Base-by-base conservation (phyloP, 495 filamentous ascomycete species). In the Lophium mytilinum region DNA sequence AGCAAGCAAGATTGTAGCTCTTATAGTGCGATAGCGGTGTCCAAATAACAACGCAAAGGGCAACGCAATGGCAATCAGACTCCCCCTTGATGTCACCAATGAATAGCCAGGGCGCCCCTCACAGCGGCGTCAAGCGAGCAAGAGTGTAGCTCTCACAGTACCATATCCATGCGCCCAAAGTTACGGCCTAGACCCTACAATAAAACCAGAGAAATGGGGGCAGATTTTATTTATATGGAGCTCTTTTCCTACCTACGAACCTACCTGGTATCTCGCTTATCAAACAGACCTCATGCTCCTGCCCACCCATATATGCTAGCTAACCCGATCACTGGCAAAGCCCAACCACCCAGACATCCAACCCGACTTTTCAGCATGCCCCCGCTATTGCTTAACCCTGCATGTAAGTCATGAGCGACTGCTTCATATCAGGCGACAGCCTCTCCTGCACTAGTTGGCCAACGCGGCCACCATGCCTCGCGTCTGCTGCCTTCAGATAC, bases 401-500 rank as follows among this genome's bases (percentile, higher is more conserved):
- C 75, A 88, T 83, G 63, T 86, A 85, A 43, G 73, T 75, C 40
- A 69, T 63, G 60, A 88, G 67, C 7, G 83, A 74, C 6, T 66
- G 57, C 70, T 77, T 76, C 30, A 75, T 77, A 58, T 87, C 74
- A 40, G 74, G 73, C n/a, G 72, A 66, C 52, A 88, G 67, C 57
- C 83, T 76, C 65, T 83, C 76, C 54, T 79, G 72, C 17, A 82
- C 81, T 63, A 80, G 83, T 50, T 65, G 68, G 41, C 74, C 75
- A 55, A 87, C 75, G 37, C 72, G 73, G 15, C 83, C 83, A 24
- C 66, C 69, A 36, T 79, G 72, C 64, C 75, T 76, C 61, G 66
- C 68, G 66, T 88, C 78, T 9, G 81, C 81, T 45, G 77, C 74
- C 69, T 80, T 83, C 62, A 93, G 62, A 67, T 87, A 89, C 64